Base-by-base conservation (phyloP, 768 basidiomycete species). In the Trametes villosa region DNA sequence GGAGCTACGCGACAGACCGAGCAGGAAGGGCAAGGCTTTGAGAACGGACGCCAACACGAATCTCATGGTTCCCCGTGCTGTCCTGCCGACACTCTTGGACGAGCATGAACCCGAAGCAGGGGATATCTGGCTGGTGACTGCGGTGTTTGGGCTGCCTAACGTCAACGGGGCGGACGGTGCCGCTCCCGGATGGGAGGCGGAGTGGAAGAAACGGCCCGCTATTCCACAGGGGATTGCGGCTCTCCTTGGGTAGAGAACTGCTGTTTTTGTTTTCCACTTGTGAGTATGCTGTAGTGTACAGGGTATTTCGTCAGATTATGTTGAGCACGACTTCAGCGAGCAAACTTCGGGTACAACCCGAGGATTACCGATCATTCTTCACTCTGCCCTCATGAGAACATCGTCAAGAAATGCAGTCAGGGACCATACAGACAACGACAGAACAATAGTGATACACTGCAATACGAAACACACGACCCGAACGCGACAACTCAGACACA, bases 41-140 rank as follows among this genome's bases (percentile, higher is more conserved):
- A 78, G 87, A 41, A 84, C 83, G 27, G 89, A 92, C 68, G 85
- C 89, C 33, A 91, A 92, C 72, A 80, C 87, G 33, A 90, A 89
- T 69, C 71, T 91, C 68, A 82, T 91, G 63, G 83, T 82, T 33
- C 79, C 88, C 3, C 77, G 88, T 22, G 85, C 88, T 34, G 81
- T 88, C n/a, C 70, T 90, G 58, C 88, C 88, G 5, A 87, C 86
- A 40, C 77, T 91, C 45, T 62, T 82, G 50, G 84, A 78, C 2
- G 76, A 79, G 41, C 80, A 86, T 58, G 69, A 71, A 18, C 67
- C 71, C n/a, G 69, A 74, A 4, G 75, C 74, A 4, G 60, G 64
- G 27, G 80, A 83, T 61, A 71, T 77, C 9, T 89, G 86, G 88
- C 67, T 89, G 30, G 82, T 83, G 18, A 86, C 88, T 17, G 88